Base-by-base conservation (phyloP, 164 flowering plant genomes). In the Cinnamomum micranthum region DNA sequence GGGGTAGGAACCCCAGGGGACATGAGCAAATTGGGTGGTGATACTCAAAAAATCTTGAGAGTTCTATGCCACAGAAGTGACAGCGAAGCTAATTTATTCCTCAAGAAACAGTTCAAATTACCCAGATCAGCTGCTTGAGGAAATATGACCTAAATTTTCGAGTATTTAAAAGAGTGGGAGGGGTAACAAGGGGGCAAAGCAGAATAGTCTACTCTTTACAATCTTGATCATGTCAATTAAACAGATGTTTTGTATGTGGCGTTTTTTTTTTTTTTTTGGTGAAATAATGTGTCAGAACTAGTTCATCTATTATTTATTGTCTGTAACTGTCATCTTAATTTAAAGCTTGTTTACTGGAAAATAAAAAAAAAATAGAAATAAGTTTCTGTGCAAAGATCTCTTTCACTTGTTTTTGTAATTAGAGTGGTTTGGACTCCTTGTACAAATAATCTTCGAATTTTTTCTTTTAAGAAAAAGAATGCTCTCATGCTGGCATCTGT, bases 101-200 rank as follows among this genome's bases (percentile, higher is more conserved):
- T 96, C 74, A 96, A 96, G 83, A 96, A 96, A 79, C 99, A 96
- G 76, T 96, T 82, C 83, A 96, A 90, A 78, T 84, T 96, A 66
- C 99, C 99, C 77, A 92, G 86, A 59, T 94, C 99, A 63, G 74
- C 84, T 69, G 87, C 88, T 51, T 90, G 86, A 58, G 22, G 59
- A n/a, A 28, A 1, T 64, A 35, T 51, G 19, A 2, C 9, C 47
- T 41, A 4, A 5, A 25, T n/a, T 13, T 41, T 72, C 25, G 25
- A 35, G 25, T 28, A 12, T 31, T 59, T 33, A 55, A 12, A 33
- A 64, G 50, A 60, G 25, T 22, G 22, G 27, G 67, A n/a, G 17
- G 28, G 33, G 24, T 24, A 20, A 28, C 3, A 71, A 17, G 6
- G 0, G 35, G 55, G 55, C 35, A 19, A 6, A 69, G 12, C 27